Evolutionary conservation across 805 yeast genomes (phyloP).

Genomic region (Blastobotrys attinorum): DNA sequence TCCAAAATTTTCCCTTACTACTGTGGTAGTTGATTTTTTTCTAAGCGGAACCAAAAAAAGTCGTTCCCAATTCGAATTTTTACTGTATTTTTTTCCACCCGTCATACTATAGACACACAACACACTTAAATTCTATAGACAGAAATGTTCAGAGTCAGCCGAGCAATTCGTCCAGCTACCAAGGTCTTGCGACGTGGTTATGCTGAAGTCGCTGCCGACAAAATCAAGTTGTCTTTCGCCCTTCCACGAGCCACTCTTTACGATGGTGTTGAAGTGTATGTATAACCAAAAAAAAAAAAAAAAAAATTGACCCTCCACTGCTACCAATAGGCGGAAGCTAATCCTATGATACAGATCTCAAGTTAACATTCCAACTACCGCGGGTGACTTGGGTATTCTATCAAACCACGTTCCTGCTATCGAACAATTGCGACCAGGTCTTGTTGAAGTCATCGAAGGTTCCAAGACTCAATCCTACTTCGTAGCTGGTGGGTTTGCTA

Average conservation of each 20-base stretch:
- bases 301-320: slow-evolving; percentile 25
- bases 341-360: slow-evolving; percentile 37
- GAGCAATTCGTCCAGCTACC: slow-evolving; percentile 3
- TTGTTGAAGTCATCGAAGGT: slow-evolving; percentile 82
- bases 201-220: slow-evolving; percentile 78
- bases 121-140: not conserved
- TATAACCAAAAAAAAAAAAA: slow-evolving; percentile 18
- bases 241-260: too few species aligned
- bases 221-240: slow-evolving; percentile 80
- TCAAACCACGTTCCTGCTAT: slow-evolving; percentile 97
- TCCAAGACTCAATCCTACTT: slow-evolving; percentile 70
- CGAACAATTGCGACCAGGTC: slow-evolving; percentile 94
- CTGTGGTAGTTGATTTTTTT: too few species aligned
- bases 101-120: too few species aligned
- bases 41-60: too few species aligned
- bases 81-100: too few species aligned
- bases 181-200: slow-evolving; percentile 50
- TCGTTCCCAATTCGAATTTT: too few species aligned
- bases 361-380: slow-evolving; percentile 91
- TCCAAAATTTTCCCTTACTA: not conserved
- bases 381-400: slow-evolving; percentile 94
- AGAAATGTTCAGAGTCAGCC: slow-evolving; percentile 2
- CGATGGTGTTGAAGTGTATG: too few species aligned
- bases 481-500: slow-evolving; percentile 93
- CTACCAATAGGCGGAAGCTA: slow-evolving; percentile 28